Evolutionary conservation across 129 eudicot genomes (phyloP), one percentile per base, ranked within the genome.

Genomic region (Centrapalus pauciflorus): DNA sequence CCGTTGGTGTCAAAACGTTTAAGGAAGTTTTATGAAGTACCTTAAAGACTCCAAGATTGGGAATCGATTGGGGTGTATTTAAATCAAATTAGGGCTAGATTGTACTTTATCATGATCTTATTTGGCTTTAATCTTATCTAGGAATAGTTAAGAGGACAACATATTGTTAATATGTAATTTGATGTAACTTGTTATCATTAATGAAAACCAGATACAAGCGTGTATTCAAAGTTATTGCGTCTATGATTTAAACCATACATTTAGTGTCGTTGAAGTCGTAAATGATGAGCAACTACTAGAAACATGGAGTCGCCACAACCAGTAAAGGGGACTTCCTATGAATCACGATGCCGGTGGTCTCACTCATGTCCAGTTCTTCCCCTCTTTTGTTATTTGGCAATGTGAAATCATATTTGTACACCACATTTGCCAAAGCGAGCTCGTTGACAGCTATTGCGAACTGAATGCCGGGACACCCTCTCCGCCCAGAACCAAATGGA

Each of bases 1-100:
- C 75, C 71, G 9, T 13, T 88, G 61, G 83, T 67, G 51, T 88
- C 89, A 7, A 77, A 69, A 46, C 68, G 83, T 50, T 63, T 83
- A 60, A 28, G 63, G 69, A 81, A 78, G 80, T 74, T 56, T 48
- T 33, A 16, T 7, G 79, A 74, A 56, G 55, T 11, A 7, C 13
- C 56, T 13, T 46, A 55, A 29, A 40, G 4, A 23, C 16, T 48
- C 12, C 19, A 24, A 46, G 21, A 4, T 33, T 50, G 9, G 24
- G 45, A 7, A 20, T 67, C n/a, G n/a, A n/a, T 16, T 33, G 20
- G 6, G 19, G 33, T 35, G 10, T 7, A 35, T 35, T 1, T 35
- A 35, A 5, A 12, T 35, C 10, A 35, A 0, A 35, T 35, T 35
- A 35, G 43, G 43, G 43, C 7, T n/a, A 35, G 11, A 9, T 5